A percentile compares a stretch with the other conserved stretches of the same genome.
phyloP scores from a whole-genome alignment of 2,329 filamentous ascomycete species.

The Arthrobotrys pseudoclavata region DNA sequence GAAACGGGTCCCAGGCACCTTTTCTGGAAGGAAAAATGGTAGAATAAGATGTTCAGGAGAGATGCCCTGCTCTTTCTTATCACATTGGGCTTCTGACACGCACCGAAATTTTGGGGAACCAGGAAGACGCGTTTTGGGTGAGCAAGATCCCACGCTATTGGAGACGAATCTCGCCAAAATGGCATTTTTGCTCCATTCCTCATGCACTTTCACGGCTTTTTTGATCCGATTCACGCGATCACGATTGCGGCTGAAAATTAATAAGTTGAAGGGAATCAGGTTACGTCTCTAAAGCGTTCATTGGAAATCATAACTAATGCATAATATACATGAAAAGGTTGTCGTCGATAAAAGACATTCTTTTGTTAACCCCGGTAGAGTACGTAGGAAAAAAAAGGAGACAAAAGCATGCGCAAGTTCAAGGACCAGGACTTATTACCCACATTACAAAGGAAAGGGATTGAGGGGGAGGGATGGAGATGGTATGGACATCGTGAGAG shows the following conservation, averaged over 20 bases:
- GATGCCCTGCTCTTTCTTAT: slow-evolving; percentile 16
- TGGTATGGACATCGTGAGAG: slow-evolving; percentile 46
- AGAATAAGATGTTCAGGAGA: slow-evolving; percentile 42
- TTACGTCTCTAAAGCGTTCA: slow-evolving; percentile 54
- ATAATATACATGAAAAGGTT: slow-evolving; percentile 60
- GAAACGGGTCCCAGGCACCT: not conserved
- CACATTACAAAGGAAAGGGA: slow-evolving; percentile 52
- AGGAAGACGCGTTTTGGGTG: slow-evolving; percentile 53
- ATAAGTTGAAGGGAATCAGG: not conserved
- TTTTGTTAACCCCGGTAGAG: slow-evolving; percentile 56
- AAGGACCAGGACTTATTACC: slow-evolving; percentile 50
- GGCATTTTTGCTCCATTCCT: slow-evolving; percentile 32
- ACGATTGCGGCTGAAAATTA: slow-evolving; percentile 8
- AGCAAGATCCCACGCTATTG: slow-evolving; percentile 41
- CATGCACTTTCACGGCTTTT: not conserved
- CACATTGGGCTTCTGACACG: slow-evolving; percentile 31
- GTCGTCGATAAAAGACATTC: slow-evolving; percentile 55
- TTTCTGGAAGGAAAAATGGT: slow-evolving; percentile 31
- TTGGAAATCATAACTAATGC: slow-evolving; percentile 58
- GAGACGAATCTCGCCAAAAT: slow-evolving; percentile 47
- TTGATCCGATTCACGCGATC: slow-evolving; percentile 7
- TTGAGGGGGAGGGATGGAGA: slow-evolving; percentile 15
- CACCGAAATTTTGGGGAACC: slow-evolving; percentile 57
- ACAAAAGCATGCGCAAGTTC: slow-evolving; percentile 12
- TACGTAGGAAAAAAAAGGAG: slow-evolving; percentile 36